Evolutionary conservation across 148 eudicot species (phyloP).

Genomic region (Dianthus caryophyllus): DNA sequence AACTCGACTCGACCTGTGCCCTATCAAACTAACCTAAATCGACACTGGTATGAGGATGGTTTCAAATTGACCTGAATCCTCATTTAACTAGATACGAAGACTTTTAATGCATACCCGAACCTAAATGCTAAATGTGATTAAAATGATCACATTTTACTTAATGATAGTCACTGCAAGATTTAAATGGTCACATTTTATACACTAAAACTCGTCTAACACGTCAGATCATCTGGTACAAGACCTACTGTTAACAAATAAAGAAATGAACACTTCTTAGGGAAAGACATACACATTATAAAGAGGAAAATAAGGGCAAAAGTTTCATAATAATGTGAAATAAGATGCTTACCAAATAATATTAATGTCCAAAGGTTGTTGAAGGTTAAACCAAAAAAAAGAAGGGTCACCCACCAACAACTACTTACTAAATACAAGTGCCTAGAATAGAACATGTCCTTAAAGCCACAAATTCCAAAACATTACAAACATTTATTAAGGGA

Average conservation of each 20-base stretch:
- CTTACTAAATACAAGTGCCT: constrained; percentile 4
- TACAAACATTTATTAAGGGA: constrained; percentile 11
- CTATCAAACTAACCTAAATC: no score
- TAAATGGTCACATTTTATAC: no score
- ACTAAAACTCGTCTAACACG: no score
- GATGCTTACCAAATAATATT: constrained; percentile 9
- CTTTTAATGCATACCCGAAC: no score
- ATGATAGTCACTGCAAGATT: no score
- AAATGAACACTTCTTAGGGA: not conserved
- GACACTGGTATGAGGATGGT: no score
- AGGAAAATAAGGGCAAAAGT: not conserved
- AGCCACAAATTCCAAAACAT: constrained; percentile 19
- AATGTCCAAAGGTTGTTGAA: constrained; percentile 17
- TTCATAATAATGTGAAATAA: not conserved
- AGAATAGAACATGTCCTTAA: constrained; percentile 11
- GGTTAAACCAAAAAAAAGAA: constrained; percentile 10
- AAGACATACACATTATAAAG: not conserved
- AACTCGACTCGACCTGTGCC: no score
- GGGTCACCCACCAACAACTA: constrained; percentile 30
- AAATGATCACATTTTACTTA: no score
- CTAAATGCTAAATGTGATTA: no score
- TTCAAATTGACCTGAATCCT: no score
- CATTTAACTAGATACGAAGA: no score
- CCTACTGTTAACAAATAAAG: not conserved
- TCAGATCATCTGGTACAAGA: no score